Percentiles rank a stretch among this genome's conserved stretches.
Conservation (phyloP, 2,329 filamentous ascomycete genomes). For the Albophoma yamanashiensis region DNA sequence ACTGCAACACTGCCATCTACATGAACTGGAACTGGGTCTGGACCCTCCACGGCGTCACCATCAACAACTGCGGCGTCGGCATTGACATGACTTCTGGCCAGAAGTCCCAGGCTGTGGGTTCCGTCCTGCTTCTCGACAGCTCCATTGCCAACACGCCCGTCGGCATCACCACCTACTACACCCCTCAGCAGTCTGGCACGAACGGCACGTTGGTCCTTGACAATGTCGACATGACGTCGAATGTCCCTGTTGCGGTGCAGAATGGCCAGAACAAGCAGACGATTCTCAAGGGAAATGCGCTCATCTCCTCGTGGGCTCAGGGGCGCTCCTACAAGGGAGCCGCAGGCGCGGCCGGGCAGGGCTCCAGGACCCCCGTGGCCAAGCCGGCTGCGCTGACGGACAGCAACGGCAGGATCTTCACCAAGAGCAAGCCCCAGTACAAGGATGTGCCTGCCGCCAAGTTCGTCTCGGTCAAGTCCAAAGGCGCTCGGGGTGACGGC, state of each 20-base stretch:
- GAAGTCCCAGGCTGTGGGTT: conserved; percentile 66
- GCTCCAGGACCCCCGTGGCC: conserved; percentile 34
- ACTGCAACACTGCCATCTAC: conserved; percentile 71
- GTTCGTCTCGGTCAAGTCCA: conserved; percentile 75
- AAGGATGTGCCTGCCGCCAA: conserved; percentile 51
- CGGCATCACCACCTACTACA: conserved; percentile 29
- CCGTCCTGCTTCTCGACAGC: conserved; percentile 74
- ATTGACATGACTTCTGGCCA: conserved; percentile 62
- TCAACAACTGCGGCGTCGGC: conserved; percentile 66
- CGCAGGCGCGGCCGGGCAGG: conserved; percentile 47
- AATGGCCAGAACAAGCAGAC: conserved; percentile 19
- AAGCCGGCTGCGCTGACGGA: conserved; percentile 61
- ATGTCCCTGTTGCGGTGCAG: conserved; percentile 56
- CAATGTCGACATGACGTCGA: conserved; percentile 66
- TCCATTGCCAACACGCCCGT: conserved; percentile 64
- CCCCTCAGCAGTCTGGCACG: background rate
- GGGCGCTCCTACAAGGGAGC: conserved; percentile 58
- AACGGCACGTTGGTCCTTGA: conserved; percentile 53
- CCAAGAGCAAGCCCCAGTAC: conserved; percentile 85
- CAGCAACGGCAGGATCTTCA: conserved; percentile 58
- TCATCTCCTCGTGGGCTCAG: conserved; percentile 66
- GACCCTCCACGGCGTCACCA: conserved; percentile 65
- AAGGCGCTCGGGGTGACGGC: conserved; percentile 82
- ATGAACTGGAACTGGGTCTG: conserved; percentile 93
- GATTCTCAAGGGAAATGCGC: conserved; percentile 51